Conservation (phyloP, 306 rosid genomes). For the Sindora glabra region DNA sequence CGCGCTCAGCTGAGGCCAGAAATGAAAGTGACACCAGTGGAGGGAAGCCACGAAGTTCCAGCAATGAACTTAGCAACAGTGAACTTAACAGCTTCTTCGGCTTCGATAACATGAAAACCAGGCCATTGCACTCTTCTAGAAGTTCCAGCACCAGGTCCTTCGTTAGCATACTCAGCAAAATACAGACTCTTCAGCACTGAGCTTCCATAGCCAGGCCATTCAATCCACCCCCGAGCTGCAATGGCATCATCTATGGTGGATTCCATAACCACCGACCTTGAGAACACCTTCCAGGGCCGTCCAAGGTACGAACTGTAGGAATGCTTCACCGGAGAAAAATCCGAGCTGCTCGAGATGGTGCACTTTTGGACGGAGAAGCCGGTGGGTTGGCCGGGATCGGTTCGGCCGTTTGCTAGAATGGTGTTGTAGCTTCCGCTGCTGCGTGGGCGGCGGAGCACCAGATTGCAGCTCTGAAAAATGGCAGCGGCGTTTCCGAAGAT, state of each 20-base stretch:
- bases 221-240: conserved; percentile 26
- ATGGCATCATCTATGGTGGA: conserved; percentile 25
- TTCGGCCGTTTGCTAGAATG: conserved; percentile 37
- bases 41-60: conserved; percentile 49
- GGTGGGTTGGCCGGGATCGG: conserved; percentile 37
- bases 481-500: conserved; percentile 48
- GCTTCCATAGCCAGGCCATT: conserved; percentile 36
- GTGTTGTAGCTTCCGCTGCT: conserved; percentile 3
- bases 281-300: conserved; percentile 45
- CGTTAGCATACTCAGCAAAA: conserved; percentile 35
- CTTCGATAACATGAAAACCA: conserved; percentile 31
- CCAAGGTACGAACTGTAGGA: conserved; percentile 27
- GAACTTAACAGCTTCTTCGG: conserved; percentile 19
- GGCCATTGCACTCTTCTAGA: conserved; percentile 32
- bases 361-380: conserved; percentile 47
- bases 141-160: conserved; percentile 33
- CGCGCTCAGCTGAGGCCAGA: conserved; percentile 30
- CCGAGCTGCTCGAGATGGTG: conserved; percentile 13
- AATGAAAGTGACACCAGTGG: conserved; percentile 25
- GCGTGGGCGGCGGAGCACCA: conserved; percentile 20
- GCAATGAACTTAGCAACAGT: conserved; percentile 29
- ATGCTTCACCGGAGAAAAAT: conserved; percentile 14
- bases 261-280: conserved; percentile 38
- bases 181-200: conserved; percentile 21
- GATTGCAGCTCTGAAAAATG: conserved; percentile 35